Evolutionary conservation across 306 rosid species (phyloP).

Genomic region (Trichosanthes cucumerina): DNA sequence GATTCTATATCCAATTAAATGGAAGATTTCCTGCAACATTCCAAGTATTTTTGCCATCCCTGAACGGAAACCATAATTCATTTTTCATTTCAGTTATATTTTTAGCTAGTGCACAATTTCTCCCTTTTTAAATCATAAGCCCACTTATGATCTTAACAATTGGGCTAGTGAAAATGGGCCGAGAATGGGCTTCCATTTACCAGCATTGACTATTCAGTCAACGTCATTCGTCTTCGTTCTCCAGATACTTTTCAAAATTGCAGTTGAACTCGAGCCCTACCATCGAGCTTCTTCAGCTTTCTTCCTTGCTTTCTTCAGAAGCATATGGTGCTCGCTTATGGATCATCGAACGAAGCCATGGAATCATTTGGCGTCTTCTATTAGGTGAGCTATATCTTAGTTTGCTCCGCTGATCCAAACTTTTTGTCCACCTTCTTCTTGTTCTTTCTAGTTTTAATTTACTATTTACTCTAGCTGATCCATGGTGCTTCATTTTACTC

Average conservation of each 20-base stretch:
- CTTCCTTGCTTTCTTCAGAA: constrained; percentile 1
- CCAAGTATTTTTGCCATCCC: too few species aligned
- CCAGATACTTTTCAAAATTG: background rate
- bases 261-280: background rate
- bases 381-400: background rate
- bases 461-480: background rate
- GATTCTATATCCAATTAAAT: too few species aligned
- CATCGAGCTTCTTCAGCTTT: background rate
- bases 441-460: background rate
- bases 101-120: too few species aligned
- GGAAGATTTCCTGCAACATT: too few species aligned
- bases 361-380: background rate
- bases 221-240: background rate
- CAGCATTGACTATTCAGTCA: background rate
- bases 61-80: too few species aligned
- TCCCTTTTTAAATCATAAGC: background rate
- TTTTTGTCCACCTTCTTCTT: background rate
- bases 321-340: background rate
- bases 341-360: background rate
- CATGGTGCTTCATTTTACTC: background rate
- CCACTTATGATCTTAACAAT: background rate
- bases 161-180: background rate
- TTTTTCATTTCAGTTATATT: too few species aligned
- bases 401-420: background rate
- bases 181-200: background rate